Base-by-base conservation (phyloP, 768 basidiomycete species). In the Xerocomellus chrysenteron region DNA sequence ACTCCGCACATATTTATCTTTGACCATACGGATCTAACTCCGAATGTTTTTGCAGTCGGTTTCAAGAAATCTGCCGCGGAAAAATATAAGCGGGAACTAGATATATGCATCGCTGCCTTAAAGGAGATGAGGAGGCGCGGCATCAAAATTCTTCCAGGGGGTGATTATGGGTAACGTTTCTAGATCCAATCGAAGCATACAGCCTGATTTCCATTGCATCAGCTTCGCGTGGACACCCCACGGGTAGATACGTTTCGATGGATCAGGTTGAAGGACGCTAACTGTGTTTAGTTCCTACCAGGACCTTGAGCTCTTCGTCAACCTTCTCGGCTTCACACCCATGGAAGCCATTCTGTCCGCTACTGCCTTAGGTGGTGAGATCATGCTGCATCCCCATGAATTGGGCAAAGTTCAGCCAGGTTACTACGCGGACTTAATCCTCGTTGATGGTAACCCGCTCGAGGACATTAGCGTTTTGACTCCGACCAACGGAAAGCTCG, bases 341-440 rank as follows among this genome's bases (percentile, higher is more conserved):
- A 73, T 75, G 73, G 73, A 75, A 39, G 69, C 71, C 10, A 75
- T 75, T 39, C 19, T 74, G 30, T 66, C 72, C 3, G 73, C 71
- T 14, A 75, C 72, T 0, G 69, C 70, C 0, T 55, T 70, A n/a
- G 74, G 74, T 12, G 74, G 73, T 14, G 73, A 75, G 52, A 48
- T 75, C 21, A 72, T 74, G 71, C 26, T 67, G 45, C 74, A 68
- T 47, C 71, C 73, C 1, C 47, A 74, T 19, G 73, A 74, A n/a
- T 60, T 75, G 6, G 74, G 73, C 2, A 74, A 74, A 48, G 66
- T 75, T 41, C 65, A 68, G 17, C 71, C 73, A 1, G 74, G 74
- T 11, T 75, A 68, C 56, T 75, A 69, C 19, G 73, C 74, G 5
- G 74, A 75, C 47, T 62, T 75, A 32, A 59, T 75, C 32, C 69